Percentiles rank a stretch among this genome's conserved stretches.
Conservation (phyloP, 305 asterid genomes). For the Fraxinus baroniana region DNA sequence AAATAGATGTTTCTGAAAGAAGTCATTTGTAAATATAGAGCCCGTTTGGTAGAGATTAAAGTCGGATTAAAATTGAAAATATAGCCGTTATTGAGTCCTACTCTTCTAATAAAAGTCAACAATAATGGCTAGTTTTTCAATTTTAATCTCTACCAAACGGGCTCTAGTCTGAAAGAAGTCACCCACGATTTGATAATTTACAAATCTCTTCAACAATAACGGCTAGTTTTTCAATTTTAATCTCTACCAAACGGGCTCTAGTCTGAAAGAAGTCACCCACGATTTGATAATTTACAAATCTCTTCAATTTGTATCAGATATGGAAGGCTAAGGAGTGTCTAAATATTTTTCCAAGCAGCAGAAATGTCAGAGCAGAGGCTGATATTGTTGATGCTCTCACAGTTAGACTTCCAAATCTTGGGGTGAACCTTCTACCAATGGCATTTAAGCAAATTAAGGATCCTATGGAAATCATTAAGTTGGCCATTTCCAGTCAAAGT, state of each 20-base stretch:
- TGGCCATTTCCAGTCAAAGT: conserved; percentile 80
- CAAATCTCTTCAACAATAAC: too few relatives aligned
- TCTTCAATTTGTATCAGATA: conserved; percentile 52
- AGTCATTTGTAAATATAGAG: too few relatives aligned
- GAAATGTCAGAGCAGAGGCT: conserved; percentile 83
- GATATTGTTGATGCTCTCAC: conserved; percentile 87
- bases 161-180: too few relatives aligned
- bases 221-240: too few relatives aligned
- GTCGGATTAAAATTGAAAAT: too few relatives aligned
- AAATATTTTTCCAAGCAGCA: conserved; percentile 78
- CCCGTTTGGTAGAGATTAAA: too few relatives aligned
- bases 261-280: conserved; percentile 6
- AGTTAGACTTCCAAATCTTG: conserved; percentile 92
- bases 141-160: too few relatives aligned
- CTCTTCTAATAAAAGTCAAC: too few relatives aligned
- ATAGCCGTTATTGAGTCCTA: too few relatives aligned
- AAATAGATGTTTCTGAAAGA: neutral
- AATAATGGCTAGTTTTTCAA: too few relatives aligned
- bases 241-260: neutral
- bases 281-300: conserved; percentile 19
- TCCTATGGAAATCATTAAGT: conserved; percentile 88
- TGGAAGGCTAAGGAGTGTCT: conserved; percentile 99
- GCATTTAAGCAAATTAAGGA: conserved; percentile 95
- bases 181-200: too few relatives aligned
- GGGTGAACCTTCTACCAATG: conserved; percentile 91